phyloP scores from a whole-genome alignment of 768 basidiomycete genomes.

The Lactarius akahatsu region DNA sequence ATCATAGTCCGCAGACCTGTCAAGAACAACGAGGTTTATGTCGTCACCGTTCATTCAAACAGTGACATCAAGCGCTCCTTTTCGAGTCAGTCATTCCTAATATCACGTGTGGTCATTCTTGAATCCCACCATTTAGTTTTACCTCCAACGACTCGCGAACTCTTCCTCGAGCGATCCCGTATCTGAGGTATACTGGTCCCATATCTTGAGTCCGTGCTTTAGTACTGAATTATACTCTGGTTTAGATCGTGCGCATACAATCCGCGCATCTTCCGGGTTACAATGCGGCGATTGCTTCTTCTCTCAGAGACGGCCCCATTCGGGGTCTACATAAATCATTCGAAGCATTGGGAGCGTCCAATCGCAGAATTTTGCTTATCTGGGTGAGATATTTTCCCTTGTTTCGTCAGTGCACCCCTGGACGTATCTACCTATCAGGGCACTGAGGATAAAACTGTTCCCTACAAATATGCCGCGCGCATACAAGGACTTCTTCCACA shows the following conservation, averaged over 20 bases:
- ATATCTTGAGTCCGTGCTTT: not conserved
- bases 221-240: not conserved
- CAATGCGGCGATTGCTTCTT: constrained; percentile 75
- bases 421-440: constrained; percentile 40
- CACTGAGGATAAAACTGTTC: constrained; percentile 58
- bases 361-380: constrained; percentile 57
- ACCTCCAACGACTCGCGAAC: constrained; percentile 37
- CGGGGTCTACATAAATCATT: constrained; percentile 60
- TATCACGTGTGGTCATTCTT: constrained; percentile 8
- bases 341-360: constrained; percentile 46
- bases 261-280: constrained; percentile 74
- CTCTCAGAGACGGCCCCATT: constrained; percentile 68
- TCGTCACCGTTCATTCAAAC: constrained; percentile 72
- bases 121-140: constrained; percentile 31
- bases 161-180: constrained; percentile 35
- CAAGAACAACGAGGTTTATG: constrained; percentile 74
- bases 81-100: constrained; percentile 46
- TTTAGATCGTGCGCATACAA: constrained; percentile 71
- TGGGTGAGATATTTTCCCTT: constrained; percentile 47
- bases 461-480: constrained; percentile 50
- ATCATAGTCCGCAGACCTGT: constrained; percentile 58
- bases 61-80: constrained; percentile 58
- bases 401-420: not conserved
- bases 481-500: constrained; percentile 48
- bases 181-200: constrained; percentile 31